These are phyloP conservation scores for Aspergillus intermedius DNA, from an alignment of 2,329 filamentous ascomycete species.

Conservation along the genomic window DNA sequence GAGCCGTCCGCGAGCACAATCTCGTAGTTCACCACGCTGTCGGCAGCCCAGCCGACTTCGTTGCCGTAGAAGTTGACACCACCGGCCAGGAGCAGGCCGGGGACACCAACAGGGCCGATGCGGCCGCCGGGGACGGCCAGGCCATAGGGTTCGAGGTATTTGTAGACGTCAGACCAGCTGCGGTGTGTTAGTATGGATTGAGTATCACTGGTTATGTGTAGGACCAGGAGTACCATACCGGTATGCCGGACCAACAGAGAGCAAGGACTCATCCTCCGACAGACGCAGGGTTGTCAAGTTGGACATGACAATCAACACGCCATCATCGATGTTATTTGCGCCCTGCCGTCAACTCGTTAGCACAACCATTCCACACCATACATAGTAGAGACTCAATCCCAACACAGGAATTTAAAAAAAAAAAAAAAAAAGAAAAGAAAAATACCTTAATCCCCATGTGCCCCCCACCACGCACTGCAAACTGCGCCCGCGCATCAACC, in stretches of 20 bases:
- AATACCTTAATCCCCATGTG: slow-evolving; percentile 29
- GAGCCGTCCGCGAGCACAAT: slow-evolving; percentile 34
- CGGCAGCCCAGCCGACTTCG: slow-evolving; percentile 23
- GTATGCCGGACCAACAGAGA: slow-evolving; percentile 24
- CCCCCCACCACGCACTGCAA: slow-evolving; percentile 29
- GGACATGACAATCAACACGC: slow-evolving; percentile 29
- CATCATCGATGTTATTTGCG: slow-evolving; percentile 28
- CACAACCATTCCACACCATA: too few relatives aligned
- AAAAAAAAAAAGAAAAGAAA: not conserved
- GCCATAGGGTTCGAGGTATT: slow-evolving; percentile 14
- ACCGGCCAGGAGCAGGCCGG: slow-evolving; percentile 23
- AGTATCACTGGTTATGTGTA: not conserved
- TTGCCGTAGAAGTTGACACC: slow-evolving; percentile 25
- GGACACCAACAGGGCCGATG: slow-evolving; percentile 24
- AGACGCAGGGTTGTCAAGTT: slow-evolving; percentile 22
- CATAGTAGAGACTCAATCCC: too few relatives aligned
- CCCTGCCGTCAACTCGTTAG: slow-evolving; percentile 13
- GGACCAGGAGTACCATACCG: slow-evolving; percentile 8
- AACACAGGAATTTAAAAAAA: too few relatives aligned
- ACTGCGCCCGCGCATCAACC: slow-evolving; percentile 17
- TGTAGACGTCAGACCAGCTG: slow-evolving; percentile 32
- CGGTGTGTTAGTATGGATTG: not conserved
- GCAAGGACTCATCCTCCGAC: slow-evolving; percentile 20
- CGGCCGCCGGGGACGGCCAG: slow-evolving; percentile 21
- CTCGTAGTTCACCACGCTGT: slow-evolving; percentile 26